phyloP scores from a whole-genome alignment of 352 stramenopile genomes.

The Globisporangium cederbergense region DNA sequence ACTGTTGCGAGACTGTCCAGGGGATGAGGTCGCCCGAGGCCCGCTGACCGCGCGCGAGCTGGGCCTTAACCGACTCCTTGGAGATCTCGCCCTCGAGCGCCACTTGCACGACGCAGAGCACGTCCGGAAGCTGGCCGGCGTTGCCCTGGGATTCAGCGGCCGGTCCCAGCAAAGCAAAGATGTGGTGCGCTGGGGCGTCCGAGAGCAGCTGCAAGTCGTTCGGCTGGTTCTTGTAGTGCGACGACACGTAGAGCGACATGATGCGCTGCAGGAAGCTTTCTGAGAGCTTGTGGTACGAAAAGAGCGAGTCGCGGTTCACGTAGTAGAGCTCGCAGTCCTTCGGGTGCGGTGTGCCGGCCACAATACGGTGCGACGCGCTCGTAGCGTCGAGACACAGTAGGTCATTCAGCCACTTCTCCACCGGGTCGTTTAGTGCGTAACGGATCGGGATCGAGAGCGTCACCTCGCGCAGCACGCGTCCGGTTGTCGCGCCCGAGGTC shows the following conservation, averaged over 20 bases:
- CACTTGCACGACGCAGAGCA: constrained; percentile 98
- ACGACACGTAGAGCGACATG: constrained; percentile 96
- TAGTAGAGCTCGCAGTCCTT: constrained; percentile 98
- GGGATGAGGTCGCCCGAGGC: constrained; percentile 98
- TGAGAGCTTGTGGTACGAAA: constrained; percentile 99
- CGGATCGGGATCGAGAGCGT: constrained; percentile 97
- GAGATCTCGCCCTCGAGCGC: constrained; percentile 97
- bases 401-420: constrained; percentile 97
- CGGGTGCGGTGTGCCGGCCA: constrained; percentile 93
- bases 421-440: constrained; percentile 93
- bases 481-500: constrained; percentile 41
- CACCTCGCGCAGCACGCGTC: constrained; percentile 92
- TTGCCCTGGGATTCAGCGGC: constrained; percentile 88
- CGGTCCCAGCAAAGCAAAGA: constrained; percentile 98
- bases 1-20: constrained; percentile 99
- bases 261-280: constrained; percentile 94
- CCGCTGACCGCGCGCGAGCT: constrained; percentile 94
- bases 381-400: constrained; percentile 96
- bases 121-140: constrained; percentile 92
- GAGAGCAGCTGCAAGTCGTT: constrained; percentile 99
- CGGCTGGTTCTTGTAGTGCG: constrained; percentile 99
- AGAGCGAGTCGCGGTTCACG: constrained; percentile 98
- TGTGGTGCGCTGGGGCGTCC: constrained; percentile 96
- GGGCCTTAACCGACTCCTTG: constrained; percentile 92
- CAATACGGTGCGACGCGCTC: constrained; percentile 81